phyloP scores from a whole-genome alignment of 208 protist species.

The Angomonas ambiguus region DNA sequence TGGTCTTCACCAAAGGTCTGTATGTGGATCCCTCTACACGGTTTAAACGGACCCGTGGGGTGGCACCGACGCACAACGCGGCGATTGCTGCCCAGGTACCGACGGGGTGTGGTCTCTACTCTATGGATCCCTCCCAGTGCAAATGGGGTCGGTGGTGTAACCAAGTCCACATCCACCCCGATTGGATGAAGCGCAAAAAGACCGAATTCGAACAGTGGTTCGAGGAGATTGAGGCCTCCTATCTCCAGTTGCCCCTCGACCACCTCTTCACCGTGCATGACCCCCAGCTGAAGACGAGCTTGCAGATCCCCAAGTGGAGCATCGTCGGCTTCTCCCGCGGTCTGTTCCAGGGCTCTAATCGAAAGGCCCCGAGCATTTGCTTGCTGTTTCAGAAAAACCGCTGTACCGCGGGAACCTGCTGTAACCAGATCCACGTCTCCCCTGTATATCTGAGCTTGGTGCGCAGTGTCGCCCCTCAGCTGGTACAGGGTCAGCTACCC shows the following conservation, averaged over 20 bases:
- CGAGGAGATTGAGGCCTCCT: constrained; percentile 50
- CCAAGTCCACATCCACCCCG: constrained; percentile 72
- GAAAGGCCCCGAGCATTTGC: constrained; percentile 76
- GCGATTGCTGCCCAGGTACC: constrained; percentile 59
- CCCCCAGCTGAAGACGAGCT: constrained; percentile 56
- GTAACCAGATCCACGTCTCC: constrained; percentile 85
- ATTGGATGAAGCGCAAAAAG: constrained; percentile 73
- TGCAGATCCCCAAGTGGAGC: constrained; percentile 61
- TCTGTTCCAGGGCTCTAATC: constrained; percentile 69
- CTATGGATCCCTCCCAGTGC: constrained; percentile 60
- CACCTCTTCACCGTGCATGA: constrained; percentile 72
- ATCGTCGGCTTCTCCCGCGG: constrained; percentile 73
- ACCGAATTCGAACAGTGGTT: constrained; percentile 73
- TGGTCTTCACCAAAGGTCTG: constrained; percentile 73
- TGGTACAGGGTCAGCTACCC: constrained; percentile 15
- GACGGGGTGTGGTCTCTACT: constrained; percentile 76
- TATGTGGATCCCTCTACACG: constrained; percentile 68
- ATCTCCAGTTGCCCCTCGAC: constrained; percentile 39
- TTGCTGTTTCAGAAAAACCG: constrained; percentile 78
- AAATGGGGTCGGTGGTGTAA: constrained; percentile 88
- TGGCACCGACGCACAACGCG: constrained; percentile 26
- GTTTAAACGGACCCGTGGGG: constrained; percentile 42
- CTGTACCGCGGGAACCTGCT: constrained; percentile 75
- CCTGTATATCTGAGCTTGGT: constrained; percentile 42
- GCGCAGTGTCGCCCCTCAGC: constrained; percentile 13